phyloP scores from a whole-genome alignment of 495 filamentous ascomycete genomes.

The Astrocystis sublimbata region DNA sequence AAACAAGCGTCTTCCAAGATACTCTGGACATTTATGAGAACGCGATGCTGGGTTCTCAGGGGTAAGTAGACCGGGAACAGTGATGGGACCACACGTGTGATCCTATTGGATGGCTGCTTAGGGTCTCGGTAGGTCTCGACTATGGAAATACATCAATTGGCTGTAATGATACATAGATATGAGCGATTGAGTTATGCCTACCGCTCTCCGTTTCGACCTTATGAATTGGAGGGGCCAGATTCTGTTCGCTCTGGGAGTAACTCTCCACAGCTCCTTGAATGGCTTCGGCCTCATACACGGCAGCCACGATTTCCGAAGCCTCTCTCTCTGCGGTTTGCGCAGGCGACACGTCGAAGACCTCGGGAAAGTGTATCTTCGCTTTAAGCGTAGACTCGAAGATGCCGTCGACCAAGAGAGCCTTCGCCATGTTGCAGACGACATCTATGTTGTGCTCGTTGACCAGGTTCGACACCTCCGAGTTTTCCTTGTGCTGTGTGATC shows the following conservation, averaged over 20 bases:
- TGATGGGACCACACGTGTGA: neutral
- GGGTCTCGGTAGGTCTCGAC: neutral
- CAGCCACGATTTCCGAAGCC: slow-evolving; percentile 7
- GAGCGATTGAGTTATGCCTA: neutral
- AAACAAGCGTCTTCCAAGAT: slow-evolving; percentile 15
- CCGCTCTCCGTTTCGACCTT: slow-evolving; percentile 6
- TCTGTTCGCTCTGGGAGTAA: neutral
- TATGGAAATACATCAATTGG: neutral
- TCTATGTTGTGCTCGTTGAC: slow-evolving; percentile 1
- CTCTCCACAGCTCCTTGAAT: neutral
- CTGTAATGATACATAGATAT: neutral
- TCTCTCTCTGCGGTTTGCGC: slow-evolving; percentile 9
- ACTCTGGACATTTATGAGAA: slow-evolving; percentile 12
- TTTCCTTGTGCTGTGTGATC: neutral
- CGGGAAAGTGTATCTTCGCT: slow-evolving; percentile 13
- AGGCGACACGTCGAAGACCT: slow-evolving; percentile 13
- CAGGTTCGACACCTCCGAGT: neutral
- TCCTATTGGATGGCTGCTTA: neutral
- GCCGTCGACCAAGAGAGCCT: slow-evolving; percentile 3
- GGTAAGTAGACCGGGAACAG: slow-evolving; percentile 9
- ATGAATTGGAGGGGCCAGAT: neutral
- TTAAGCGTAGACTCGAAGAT: slow-evolving; percentile 13
- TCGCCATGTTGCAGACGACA: neutral
- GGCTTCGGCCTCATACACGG: slow-evolving; percentile 8
- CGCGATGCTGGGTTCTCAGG: slow-evolving; percentile 12